These are phyloP conservation scores for Colletotrichum tanaceti DNA, from an alignment of 2,329 filamentous ascomycete genomes.

Conservation along the genomic window DNA sequence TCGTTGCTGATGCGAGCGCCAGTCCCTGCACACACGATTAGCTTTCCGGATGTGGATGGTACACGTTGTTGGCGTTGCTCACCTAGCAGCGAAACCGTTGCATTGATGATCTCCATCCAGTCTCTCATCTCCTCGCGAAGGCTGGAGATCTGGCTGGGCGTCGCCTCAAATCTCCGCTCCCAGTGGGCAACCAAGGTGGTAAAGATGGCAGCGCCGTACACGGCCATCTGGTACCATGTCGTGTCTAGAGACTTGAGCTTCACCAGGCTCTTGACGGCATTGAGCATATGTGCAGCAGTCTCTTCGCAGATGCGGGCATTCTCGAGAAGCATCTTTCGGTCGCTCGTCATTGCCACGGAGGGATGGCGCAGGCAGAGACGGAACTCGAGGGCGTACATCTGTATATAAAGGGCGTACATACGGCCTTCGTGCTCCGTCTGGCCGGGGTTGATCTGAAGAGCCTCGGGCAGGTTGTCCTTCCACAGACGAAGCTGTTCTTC, in stretches of 20 bases:
- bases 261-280: slow-evolving; percentile 68
- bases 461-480: slow-evolving; percentile 71
- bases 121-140: slow-evolving; percentile 75
- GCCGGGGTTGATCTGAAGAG: slow-evolving; percentile 61
- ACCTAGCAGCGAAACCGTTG: slow-evolving; percentile 76
- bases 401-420: slow-evolving; percentile 65
- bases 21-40: slow-evolving; percentile 51
- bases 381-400: slow-evolving; percentile 67
- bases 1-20: slow-evolving; percentile 58
- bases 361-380: slow-evolving; percentile 71
- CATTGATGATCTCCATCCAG: slow-evolving; percentile 76
- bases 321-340: slow-evolving; percentile 67
- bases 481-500: slow-evolving; percentile 73
- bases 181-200: slow-evolving; percentile 77
- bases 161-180: slow-evolving; percentile 72
- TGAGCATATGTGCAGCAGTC: slow-evolving; percentile 72
- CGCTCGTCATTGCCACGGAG: slow-evolving; percentile 66
- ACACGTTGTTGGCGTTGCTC: slow-evolving; percentile 45
- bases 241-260: slow-evolving; percentile 77
- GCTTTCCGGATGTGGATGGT: not conserved
- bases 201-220: slow-evolving; percentile 79
- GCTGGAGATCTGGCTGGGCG: slow-evolving; percentile 66
- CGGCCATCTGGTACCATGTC: slow-evolving; percentile 80
- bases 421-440: slow-evolving; percentile 53
- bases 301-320: slow-evolving; percentile 75